Conservation (phyloP, 352 stramenopile species). For the Pythium pyrilobum region DNA sequence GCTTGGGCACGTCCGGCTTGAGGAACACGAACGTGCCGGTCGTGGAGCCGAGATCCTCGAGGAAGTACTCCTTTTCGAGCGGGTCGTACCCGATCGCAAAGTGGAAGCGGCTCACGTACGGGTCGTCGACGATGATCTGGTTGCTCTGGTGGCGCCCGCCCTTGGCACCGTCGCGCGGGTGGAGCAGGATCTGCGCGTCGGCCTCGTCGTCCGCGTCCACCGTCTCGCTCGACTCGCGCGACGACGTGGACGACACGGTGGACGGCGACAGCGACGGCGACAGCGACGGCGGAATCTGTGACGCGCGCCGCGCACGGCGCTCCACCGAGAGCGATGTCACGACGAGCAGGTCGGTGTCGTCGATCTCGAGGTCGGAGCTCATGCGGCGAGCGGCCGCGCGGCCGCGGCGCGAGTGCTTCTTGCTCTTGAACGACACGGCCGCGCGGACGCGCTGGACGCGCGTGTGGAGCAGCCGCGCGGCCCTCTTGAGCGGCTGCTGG, state of each 20-base stretch:
- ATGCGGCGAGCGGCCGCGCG: conserved; percentile 21
- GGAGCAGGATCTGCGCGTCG: conserved; percentile 50
- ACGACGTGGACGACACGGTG: conserved; percentile 13
- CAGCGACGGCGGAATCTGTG: neutral
- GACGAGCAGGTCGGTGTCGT: conserved; percentile 66
- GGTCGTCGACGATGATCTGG: conserved; percentile 83
- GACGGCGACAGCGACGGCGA: neutral
- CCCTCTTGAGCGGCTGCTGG: conserved; percentile 42
- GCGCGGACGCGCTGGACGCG: neutral
- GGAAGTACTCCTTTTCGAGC: conserved; percentile 80
- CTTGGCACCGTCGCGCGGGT: conserved; percentile 49
- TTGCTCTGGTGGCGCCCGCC: conserved; percentile 76
- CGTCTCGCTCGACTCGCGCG: conserved; percentile 14
- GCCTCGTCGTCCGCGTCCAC: conserved; percentile 12
- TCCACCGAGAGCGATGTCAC: conserved; percentile 64
- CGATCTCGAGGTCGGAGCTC: conserved; percentile 40
- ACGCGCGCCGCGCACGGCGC: conserved; percentile 3
- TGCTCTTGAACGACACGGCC: neutral
- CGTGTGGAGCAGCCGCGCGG: too few relatives aligned
- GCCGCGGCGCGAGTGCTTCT: neutral
- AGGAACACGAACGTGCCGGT: conserved; percentile 81
- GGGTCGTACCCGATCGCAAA: conserved; percentile 78
- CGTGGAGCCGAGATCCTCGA: conserved; percentile 74
- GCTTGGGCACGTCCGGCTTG: conserved; percentile 63
- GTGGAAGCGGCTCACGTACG: conserved; percentile 77